Evolutionary conservation across 1,139 yeast genomes (phyloP), one percentile per base, ranked within the genome.

Genomic region (Petasospora rhodanensis): DNA sequence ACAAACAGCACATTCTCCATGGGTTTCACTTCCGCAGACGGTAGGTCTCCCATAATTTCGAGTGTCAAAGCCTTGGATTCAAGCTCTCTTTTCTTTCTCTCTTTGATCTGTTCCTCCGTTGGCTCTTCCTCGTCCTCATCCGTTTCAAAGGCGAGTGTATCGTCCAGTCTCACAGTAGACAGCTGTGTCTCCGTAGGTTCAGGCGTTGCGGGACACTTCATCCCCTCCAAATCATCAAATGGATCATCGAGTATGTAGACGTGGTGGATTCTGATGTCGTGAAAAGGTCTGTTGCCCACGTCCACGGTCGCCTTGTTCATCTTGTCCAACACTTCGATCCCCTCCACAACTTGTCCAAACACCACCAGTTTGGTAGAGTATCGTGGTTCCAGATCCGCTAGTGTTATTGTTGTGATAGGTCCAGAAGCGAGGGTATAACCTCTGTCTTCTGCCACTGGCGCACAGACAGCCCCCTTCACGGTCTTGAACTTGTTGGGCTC

Each of bases 1-100:
- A 79, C 69, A 49, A 79, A 79, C 12, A 79, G 50, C 3, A 77
- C 75, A 29, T 64, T 66, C 34, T 80, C 85, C 31, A 76, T 68
- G 0, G 87, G 87, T 41, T 68, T 66, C 18, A 69, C 70, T 14
- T 68, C 69, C 5, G 80, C 77, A 34, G 64, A 63, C 0, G 81
- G 78, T n/a, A 79, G 46, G 45, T 79, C 86, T 0, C 84, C 85
- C 28, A 79, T 60, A 41, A 79, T 58, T 43, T 79, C 85, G 31
- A 79, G 58, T 1, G 84, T 71, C 24, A 79, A 50, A 4, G 84
- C 83, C 38, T 72, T 73, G 1, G 75, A 59, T 16, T 64, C 56
- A 2, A 76, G 68, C 25, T 65, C 68, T 16, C 58, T 53, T 8
- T 60, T 62, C 12, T 43, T 51, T 41, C 55, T 13, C 46, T 55